Conservation (phyloP, 371 early-diverging fungal genomes). For the Capniomyces stellatus region DNA sequence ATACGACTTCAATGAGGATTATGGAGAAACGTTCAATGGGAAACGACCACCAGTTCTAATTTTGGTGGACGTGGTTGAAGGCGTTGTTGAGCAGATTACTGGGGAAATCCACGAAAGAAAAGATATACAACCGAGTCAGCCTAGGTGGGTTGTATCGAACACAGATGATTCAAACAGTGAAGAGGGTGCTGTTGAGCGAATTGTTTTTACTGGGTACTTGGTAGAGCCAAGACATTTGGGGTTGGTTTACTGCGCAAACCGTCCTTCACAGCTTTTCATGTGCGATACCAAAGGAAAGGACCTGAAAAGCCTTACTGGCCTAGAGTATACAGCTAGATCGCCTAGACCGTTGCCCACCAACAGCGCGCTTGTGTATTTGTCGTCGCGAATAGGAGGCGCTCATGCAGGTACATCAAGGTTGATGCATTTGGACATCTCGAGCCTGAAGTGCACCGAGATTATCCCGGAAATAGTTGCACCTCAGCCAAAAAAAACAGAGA, state of each 20-base stretch:
- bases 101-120: conserved; percentile 6
- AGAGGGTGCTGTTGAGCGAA: conserved; percentile 9
- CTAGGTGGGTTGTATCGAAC: background rate
- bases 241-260: conserved; percentile 33
- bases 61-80: conserved; percentile 19
- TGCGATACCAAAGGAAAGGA: conserved; percentile 22
- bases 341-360: conserved; percentile 27
- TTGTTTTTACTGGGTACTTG: conserved; percentile 34
- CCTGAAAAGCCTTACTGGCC: conserved; percentile 12
- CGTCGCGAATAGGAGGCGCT: conserved; percentile 33
- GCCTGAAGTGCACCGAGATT: conserved; percentile 1
- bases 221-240: conserved; percentile 28
- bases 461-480: conserved; percentile 16
- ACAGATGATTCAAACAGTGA: conserved; percentile 9
- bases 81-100: conserved; percentile 6
- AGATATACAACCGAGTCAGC: conserved; percentile 6
- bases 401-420: conserved; percentile 32
- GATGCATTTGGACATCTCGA: conserved; percentile 9
- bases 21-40: conserved; percentile 34
- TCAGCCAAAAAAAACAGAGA: background rate
- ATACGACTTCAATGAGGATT: conserved; percentile 28
- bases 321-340: conserved; percentile 26
- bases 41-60: conserved; percentile 29
- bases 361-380: conserved; percentile 28
- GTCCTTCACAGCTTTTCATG: conserved; percentile 24